These are phyloP conservation scores for Ophiognomonia clavigignenti-juglandacearum DNA, from an alignment of 2,329 filamentous ascomycete genomes.

Conservation along the genomic window DNA sequence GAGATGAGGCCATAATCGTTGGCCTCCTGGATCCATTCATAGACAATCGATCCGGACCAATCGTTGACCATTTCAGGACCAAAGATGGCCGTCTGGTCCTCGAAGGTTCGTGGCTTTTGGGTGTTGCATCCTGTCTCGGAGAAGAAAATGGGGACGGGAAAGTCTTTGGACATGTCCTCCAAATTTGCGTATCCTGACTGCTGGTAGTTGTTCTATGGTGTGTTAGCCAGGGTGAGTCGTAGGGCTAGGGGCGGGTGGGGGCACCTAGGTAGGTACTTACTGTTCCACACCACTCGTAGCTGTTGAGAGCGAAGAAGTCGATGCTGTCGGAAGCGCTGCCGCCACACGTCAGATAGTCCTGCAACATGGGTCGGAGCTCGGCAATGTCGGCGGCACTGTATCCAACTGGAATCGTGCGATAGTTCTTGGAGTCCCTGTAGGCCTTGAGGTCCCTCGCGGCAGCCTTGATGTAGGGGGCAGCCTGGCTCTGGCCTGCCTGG, in stretches of 20 bases:
- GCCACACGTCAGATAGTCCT: constrained; percentile 75
- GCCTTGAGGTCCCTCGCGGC: constrained; percentile 78
- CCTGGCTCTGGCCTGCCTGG: constrained; percentile 49
- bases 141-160: constrained; percentile 84
- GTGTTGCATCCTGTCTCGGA: constrained; percentile 83
- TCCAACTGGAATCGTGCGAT: constrained; percentile 77
- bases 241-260: neutral
- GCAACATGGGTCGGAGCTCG: constrained; percentile 55
- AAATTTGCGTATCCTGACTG: constrained; percentile 66
- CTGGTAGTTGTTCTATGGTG: constrained; percentile 38
- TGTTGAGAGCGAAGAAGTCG: constrained; percentile 84
- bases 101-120: constrained; percentile 56
- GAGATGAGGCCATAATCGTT: constrained; percentile 79
- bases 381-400: constrained; percentile 86
- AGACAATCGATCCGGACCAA: constrained; percentile 75
- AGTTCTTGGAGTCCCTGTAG: constrained; percentile 69
- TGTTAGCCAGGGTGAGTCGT: neutral
- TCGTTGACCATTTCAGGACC: constrained; percentile 64
- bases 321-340: constrained; percentile 62
- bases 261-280: constrained; percentile 31
- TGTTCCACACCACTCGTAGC: constrained; percentile 82
- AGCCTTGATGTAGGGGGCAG: constrained; percentile 79
- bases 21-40: constrained; percentile 84
- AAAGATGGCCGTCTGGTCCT: constrained; percentile 73
- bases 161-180: constrained; percentile 60